Percentiles rank a stretch among this genome's conserved stretches.
These are phyloP conservation scores for Cyberlindnera euphorbiae DNA, from an alignment of 805 yeast species.

Conservation along the genomic window DNA sequence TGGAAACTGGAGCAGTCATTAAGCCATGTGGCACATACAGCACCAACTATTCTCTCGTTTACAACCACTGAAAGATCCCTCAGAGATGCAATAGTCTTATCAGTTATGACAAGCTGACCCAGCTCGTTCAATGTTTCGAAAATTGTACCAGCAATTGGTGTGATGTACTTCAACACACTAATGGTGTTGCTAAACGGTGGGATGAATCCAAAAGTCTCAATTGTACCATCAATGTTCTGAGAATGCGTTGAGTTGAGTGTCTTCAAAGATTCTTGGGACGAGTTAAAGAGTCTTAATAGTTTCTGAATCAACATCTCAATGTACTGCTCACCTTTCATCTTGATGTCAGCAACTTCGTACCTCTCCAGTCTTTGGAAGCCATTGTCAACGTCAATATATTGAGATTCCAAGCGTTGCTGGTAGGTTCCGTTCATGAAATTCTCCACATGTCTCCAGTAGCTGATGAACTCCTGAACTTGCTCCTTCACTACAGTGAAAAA, in stretches of 20 bases:
- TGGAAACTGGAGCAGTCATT: slow-evolving; percentile 42
- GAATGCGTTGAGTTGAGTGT: slow-evolving; percentile 8
- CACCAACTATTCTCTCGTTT: slow-evolving; percentile 40
- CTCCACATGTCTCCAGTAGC: slow-evolving; percentile 51
- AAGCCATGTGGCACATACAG: slow-evolving; percentile 46
- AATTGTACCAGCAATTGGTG: slow-evolving; percentile 41
- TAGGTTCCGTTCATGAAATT: slow-evolving; percentile 48
- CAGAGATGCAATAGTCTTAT: slow-evolving; percentile 33
- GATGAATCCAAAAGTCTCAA: slow-evolving; percentile 45
- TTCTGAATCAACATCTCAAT: slow-evolving; percentile 30
- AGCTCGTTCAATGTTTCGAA: slow-evolving; percentile 37
- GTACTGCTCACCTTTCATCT: slow-evolving; percentile 35
- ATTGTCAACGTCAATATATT: slow-evolving; percentile 27
- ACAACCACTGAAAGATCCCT: slow-evolving; percentile 33
- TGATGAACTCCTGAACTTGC: slow-evolving; percentile 37
- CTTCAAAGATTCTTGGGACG: slow-evolving; percentile 26
- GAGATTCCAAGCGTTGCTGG: slow-evolving; percentile 30
- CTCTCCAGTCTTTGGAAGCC: slow-evolving; percentile 38
- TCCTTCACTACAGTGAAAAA: slow-evolving; percentile 37
- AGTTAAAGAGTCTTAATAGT: slow-evolving; percentile 29
- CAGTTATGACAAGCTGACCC: slow-evolving; percentile 38
- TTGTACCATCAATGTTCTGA: slow-evolving; percentile 24
- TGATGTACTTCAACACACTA: slow-evolving; percentile 49
- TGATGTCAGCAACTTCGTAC: slow-evolving; percentile 38
- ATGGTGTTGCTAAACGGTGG: slow-evolving; percentile 65